Conservation (phyloP, 352 stramenopile genomes). For the Blastocystis sp. region DNA sequence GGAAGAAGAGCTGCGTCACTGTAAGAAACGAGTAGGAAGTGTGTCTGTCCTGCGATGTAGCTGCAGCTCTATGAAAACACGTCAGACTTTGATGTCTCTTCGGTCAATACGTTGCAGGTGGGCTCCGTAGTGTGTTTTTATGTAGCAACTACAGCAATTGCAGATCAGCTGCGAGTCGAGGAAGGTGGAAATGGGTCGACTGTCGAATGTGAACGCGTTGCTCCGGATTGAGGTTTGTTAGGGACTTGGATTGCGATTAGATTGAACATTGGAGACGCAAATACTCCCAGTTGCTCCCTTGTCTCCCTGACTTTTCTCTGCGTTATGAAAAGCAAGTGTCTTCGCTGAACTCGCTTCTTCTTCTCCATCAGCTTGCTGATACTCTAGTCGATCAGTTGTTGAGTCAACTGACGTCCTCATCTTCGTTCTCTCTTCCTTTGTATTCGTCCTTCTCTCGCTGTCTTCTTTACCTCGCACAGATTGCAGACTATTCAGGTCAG, state of each 20-base stretch:
- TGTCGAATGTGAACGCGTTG: not conserved
- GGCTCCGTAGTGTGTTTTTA: not conserved
- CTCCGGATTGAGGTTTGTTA: not conserved
- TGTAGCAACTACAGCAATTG: not conserved
- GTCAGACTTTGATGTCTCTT: not conserved
- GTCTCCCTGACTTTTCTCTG: not conserved
- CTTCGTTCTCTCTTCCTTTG: not conserved
- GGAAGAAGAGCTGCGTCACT: not conserved
- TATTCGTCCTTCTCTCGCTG: conserved; percentile 7
- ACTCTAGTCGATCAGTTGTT: not conserved
- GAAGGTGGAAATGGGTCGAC: not conserved
- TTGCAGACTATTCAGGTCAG: not conserved
- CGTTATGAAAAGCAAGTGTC: not conserved
- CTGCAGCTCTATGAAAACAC: not conserved
- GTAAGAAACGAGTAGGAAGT: not conserved
- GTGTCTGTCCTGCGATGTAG: not conserved
- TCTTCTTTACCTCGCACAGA: conserved; percentile 32
- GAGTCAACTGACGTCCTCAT: not conserved
- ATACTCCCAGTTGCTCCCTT: not conserved
- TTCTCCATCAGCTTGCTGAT: not conserved
- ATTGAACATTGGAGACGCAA: not conserved
- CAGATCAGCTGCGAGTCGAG: not conserved
- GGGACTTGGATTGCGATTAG: not conserved
- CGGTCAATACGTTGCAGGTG: not conserved
- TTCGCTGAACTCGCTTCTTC: not conserved